Evolutionary conservation across 139 green algal genomes (phyloP).

Genomic region (Spirogloea muscicola): DNA sequence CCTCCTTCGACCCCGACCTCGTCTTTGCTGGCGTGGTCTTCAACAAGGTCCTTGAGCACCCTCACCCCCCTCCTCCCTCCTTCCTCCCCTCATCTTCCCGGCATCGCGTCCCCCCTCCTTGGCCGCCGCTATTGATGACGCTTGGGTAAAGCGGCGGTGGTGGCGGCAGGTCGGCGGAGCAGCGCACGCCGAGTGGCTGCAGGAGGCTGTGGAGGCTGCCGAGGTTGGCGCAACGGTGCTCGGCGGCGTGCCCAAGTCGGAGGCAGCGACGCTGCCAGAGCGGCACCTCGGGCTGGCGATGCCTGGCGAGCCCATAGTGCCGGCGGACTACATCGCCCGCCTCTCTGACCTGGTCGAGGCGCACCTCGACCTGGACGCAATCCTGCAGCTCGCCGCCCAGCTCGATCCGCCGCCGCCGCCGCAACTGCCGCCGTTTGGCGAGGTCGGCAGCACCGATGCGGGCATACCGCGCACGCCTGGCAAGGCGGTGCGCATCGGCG

Average conservation of each 20-base stretch:
- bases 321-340: slow-evolving; percentile 13
- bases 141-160: too few species aligned
- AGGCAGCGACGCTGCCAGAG: slow-evolving; percentile 49
- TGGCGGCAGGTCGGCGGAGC: slow-evolving; percentile 52
- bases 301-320: slow-evolving; percentile 43
- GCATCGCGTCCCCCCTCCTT: too few species aligned
- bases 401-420: too few species aligned
- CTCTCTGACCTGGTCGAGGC: slow-evolving; percentile 54
- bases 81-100: too few species aligned
- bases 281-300: slow-evolving; percentile 59
- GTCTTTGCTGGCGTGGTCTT: slow-evolving; percentile 70
- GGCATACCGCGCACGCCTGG: not conserved
- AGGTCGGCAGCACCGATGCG: too few species aligned
- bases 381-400: slow-evolving; percentile 55
- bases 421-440: too few species aligned
- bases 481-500: slow-evolving; percentile 57
- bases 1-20: slow-evolving; percentile 65
- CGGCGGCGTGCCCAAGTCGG: slow-evolving; percentile 64
- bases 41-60: too few species aligned
- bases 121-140: too few species aligned
- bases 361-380: slow-evolving; percentile 60
- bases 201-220: slow-evolving; percentile 53
- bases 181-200: slow-evolving; percentile 61
- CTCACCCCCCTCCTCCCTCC: too few species aligned
- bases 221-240: slow-evolving; percentile 59